Conservation (phyloP, 106 monocot genomes). For the Dendrobium huoshanense region DNA sequence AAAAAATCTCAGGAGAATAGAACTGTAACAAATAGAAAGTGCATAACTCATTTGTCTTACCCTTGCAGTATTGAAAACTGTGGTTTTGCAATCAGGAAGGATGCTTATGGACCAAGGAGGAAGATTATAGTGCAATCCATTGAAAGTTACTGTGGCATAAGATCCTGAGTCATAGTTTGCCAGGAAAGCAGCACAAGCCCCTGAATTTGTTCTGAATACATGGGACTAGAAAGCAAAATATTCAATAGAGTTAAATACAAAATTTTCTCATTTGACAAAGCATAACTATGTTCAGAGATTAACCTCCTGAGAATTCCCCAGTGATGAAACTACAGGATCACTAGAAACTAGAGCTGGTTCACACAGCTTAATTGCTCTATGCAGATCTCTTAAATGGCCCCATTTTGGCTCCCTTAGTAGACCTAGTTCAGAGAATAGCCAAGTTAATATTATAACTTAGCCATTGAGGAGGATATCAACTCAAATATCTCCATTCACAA, state of each 20-base stretch:
- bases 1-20: background rate
- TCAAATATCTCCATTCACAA: background rate
- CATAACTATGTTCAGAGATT: background rate
- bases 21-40: too few species aligned
- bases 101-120: slow-evolving; percentile 99
- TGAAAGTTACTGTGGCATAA: slow-evolving; percentile 66
- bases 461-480: background rate
- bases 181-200: slow-evolving; percentile 86
- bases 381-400: slow-evolving; percentile 95
- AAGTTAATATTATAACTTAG: background rate
- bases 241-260: background rate
- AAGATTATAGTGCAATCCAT: slow-evolving; percentile 79
- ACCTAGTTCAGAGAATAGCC: slow-evolving; percentile 27
- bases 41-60: slow-evolving; percentile 32
- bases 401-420: slow-evolving; percentile 86
- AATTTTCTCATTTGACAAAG: background rate
- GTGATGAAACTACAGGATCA: slow-evolving; percentile 48
- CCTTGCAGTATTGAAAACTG: slow-evolving; percentile 87
- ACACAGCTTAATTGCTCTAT: slow-evolving; percentile 82
- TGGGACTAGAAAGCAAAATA: slow-evolving; percentile 34
- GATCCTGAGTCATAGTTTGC: slow-evolving; percentile 60
- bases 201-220: slow-evolving; percentile 59
- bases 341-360: slow-evolving; percentile 68
- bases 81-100: slow-evolving; percentile 89
- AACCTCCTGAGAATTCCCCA: slow-evolving; percentile 85